A percentile compares a stretch with the other conserved stretches of the same genome.
Conservation (phyloP, 345 rosid species). For the Iberis pinnata region DNA sequence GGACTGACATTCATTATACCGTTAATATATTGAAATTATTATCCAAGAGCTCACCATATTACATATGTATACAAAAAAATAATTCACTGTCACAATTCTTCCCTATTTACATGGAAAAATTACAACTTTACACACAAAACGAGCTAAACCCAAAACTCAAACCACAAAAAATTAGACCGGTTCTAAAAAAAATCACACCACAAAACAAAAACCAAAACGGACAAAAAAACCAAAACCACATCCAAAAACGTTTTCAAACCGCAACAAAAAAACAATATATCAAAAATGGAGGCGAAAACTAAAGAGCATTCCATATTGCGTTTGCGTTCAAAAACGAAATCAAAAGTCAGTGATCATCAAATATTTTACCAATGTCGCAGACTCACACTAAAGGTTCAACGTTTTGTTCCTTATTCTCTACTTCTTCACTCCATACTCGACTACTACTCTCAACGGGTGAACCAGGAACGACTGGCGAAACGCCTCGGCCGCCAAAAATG, state of each 20-base stretch:
- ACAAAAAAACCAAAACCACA: conserved; percentile 17
- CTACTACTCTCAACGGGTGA: conserved; percentile 49
- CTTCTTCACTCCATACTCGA: conserved; percentile 36
- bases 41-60: neutral
- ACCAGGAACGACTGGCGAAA: conserved; percentile 51
- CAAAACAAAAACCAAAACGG: conserved; percentile 16
- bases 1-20: too few relatives aligned
- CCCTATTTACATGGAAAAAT: conserved; percentile 13
- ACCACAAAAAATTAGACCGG: conserved; percentile 15
- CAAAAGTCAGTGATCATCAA: too few relatives aligned
- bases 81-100: conserved; percentile 1
- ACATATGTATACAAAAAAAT: neutral
- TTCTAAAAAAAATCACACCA: conserved; percentile 17
- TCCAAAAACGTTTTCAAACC: conserved; percentile 11
- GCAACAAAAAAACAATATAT: neutral
- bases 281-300: conserved; percentile 6
- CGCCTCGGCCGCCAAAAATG: conserved; percentile 84
- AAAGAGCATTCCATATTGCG: conserved; percentile 17
- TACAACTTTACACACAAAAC: conserved; percentile 9
- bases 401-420: conserved; percentile 22
- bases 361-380: too few relatives aligned
- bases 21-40: too few relatives aligned
- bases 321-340: conserved; percentile 15
- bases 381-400: conserved; percentile 28
- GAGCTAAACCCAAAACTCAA: conserved; percentile 10